Conservation (phyloP, 306 rosid species). For the Macrotyloma uniflorum region DNA sequence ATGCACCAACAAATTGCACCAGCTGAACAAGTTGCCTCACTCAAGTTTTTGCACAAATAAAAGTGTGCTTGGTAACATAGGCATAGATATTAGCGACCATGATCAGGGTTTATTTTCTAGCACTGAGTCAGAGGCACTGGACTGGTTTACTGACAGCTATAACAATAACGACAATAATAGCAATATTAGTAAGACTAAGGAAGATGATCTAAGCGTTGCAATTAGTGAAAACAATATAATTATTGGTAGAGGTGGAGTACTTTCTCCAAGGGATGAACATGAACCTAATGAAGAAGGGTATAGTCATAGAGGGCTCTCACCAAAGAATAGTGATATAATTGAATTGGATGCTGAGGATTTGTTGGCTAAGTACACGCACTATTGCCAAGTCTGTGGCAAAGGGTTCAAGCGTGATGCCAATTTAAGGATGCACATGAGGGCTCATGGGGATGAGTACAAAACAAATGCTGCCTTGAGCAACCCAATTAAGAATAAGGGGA, state of each 20-base stretch:
- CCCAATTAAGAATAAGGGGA: conserved; percentile 51
- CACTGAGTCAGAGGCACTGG: conserved; percentile 43
- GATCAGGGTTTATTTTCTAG: conserved; percentile 37
- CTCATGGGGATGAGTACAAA: conserved; percentile 94
- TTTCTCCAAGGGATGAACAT: not conserved
- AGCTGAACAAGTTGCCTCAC: conserved; percentile 32
- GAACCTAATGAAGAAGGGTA: conserved; percentile 21
- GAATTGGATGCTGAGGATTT: conserved; percentile 74
- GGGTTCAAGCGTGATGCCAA: conserved; percentile 94
- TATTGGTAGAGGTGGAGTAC: not conserved
- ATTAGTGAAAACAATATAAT: conserved; percentile 37
- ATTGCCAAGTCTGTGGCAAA: conserved; percentile 89
- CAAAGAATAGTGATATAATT: conserved; percentile 47
- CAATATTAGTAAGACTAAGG: conserved; percentile 31
- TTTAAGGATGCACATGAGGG: conserved; percentile 97
- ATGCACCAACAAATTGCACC: conserved; percentile 35
- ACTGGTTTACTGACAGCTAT: conserved; percentile 57
- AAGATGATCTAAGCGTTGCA: conserved; percentile 29
- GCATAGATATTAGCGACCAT: conserved; percentile 29
- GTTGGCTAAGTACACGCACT: conserved; percentile 90
- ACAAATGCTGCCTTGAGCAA: conserved; percentile 75
- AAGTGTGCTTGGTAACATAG: conserved; percentile 1
- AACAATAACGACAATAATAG: not conserved
- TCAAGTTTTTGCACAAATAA: conserved; percentile 10
- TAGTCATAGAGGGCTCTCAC: not conserved